Evolutionary conservation across 257 asterid species (phyloP), one percentile per base, ranked within the genome.

Genomic region (Jacaranda mimosifolia): DNA sequence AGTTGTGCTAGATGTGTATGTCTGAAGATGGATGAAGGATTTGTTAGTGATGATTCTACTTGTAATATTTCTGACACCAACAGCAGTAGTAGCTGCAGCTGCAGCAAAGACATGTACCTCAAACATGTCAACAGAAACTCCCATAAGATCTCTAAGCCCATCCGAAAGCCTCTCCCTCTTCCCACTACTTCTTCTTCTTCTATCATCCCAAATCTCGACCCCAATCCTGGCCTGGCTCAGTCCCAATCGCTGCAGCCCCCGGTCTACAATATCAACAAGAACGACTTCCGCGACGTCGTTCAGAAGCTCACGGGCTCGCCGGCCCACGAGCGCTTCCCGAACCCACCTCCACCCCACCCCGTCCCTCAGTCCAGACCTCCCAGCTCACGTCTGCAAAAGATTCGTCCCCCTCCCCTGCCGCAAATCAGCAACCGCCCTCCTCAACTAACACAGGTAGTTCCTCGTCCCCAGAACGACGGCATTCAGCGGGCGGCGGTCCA

Each of bases 291-390:
- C 3, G 95, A 91, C 63, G 95, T 93, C 35, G 98, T 93, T 52
- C 98, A 93, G 91, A 86, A 83, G 84, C 98, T 93, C 63, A 93
- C 98, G 4, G 97, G 98, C 19, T 89, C 97, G 0, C 97, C 95
- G 62, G 91, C 95, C 0, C 91, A 90, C 73, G 97, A 91, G 80
- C 84, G 96, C 11, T 52, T 77, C 7, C 45, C 92, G 32, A 46
- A 83, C 6, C 86, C 97, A 9, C 75, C 95, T 4, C 93, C 96
- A 9, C 84, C 32, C 32, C 2, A 26, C 32, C 1, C 88, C 9
- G 84, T 76, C 1, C 62, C 87, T 9, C 91, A 80, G 6, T 77
- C 96, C 0, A 89, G 90, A 70, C 88, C 93, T 0, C 81, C 87
- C 3, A 91, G 94, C 78, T 93, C 98, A 3, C 79, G 98, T 43